Evolutionary conservation across 176 grass and related monocot species (phyloP).

Genomic region (Oryza punctata): DNA sequence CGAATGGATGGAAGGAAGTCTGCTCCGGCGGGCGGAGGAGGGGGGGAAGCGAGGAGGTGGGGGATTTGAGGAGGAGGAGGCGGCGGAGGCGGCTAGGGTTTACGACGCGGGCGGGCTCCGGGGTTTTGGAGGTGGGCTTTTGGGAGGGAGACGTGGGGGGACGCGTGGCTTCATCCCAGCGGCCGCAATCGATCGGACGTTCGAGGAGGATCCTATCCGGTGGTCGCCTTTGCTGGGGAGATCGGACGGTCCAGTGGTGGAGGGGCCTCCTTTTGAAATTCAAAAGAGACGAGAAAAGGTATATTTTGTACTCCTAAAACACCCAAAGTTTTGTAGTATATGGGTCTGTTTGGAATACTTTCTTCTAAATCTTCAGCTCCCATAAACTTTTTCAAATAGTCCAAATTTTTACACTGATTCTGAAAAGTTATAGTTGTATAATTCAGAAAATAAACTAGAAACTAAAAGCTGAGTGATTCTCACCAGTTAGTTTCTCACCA

Average conservation of each 20-base stretch:
- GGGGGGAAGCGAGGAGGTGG: background rate
- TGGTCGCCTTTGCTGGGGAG: background rate
- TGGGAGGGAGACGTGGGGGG: background rate
- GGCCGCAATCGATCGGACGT: background rate
- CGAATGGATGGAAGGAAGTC: constrained; percentile 20
- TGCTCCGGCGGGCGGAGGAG: background rate
- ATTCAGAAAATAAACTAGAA: too few species aligned
- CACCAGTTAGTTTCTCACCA: too few species aligned
- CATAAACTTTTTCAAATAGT: too few species aligned
- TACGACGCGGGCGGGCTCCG: constrained; percentile 6
- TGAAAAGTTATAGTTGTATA: too few species aligned
- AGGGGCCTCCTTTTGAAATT: background rate
- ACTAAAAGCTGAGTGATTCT: too few species aligned
- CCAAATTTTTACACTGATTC: too few species aligned
- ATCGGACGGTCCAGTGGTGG: background rate
- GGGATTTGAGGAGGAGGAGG: background rate
- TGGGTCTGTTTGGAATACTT: too few species aligned
- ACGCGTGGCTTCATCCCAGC: constrained; percentile 15
- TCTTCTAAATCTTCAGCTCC: too few species aligned
- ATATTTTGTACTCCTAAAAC: too few species aligned
- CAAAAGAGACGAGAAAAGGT: background rate
- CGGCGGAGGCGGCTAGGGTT: constrained; percentile 47
- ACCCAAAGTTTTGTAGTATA: too few species aligned
- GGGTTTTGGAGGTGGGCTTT: constrained; percentile 16
- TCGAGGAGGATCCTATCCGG: background rate